These are phyloP conservation scores for Ustilago bromivora DNA, from an alignment of 1,284 basidiomycete genomes.

Conservation along the genomic window DNA sequence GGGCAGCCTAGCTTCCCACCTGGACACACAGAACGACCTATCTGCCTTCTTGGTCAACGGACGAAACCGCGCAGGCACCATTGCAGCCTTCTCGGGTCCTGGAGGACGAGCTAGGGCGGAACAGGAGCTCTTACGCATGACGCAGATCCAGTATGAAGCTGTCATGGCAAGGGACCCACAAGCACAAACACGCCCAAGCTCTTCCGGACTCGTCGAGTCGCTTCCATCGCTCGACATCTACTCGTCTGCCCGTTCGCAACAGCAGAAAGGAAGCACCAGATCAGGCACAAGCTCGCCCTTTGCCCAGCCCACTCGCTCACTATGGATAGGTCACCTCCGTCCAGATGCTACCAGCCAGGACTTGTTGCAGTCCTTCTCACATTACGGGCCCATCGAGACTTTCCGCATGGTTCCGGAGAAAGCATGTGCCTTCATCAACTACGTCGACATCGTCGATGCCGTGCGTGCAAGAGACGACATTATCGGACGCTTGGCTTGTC, in stretches of 20 bases:
- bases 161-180: slow-evolving; percentile 4
- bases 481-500: slow-evolving; percentile 89
- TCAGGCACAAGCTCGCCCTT: slow-evolving; percentile 71
- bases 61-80: slow-evolving; percentile 62
- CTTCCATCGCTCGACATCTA: slow-evolving; percentile 17
- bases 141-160: slow-evolving; percentile 35
- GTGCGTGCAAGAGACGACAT: slow-evolving; percentile 96
- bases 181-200: slow-evolving; percentile 18
- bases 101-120: slow-evolving; percentile 60
- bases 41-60: slow-evolving; percentile 30
- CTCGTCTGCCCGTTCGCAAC: slow-evolving; percentile 12
- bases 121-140: slow-evolving; percentile 59
- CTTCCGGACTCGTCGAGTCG: slow-evolving; percentile 29
- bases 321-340: slow-evolving; percentile 98
- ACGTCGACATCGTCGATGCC: slow-evolving; percentile 92
- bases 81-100: slow-evolving; percentile 63
- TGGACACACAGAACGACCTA: slow-evolving; percentile 22
- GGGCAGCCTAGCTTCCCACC: background rate
- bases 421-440: slow-evolving; percentile 99
- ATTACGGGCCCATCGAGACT: slow-evolving; percentile 96
- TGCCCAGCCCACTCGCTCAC: slow-evolving; percentile 85
- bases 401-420: slow-evolving; percentile 93
- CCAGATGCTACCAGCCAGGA: slow-evolving; percentile 92
- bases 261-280: slow-evolving; percentile 9
- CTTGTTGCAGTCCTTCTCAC: slow-evolving; percentile 91